These are phyloP conservation scores for Lactifluus pinguis DNA, from an alignment of 768 basidiomycete species.

Conservation along the genomic window DNA sequence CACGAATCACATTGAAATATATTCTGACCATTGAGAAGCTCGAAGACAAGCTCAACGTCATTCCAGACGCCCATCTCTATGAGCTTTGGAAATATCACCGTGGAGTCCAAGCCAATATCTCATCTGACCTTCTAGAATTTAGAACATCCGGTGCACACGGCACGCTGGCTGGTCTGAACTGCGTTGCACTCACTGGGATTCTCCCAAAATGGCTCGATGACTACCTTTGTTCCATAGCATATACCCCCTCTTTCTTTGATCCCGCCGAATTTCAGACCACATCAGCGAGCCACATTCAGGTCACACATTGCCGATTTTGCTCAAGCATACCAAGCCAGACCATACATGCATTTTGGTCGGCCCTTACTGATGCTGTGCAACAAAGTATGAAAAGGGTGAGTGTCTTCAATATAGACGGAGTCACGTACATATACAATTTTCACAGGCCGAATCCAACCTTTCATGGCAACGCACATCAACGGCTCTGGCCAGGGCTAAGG, in stretches of 20 bases:
- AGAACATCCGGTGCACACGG: neutral
- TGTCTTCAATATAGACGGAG: neutral
- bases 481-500: too few relatives aligned
- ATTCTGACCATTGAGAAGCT: neutral
- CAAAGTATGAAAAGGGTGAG: neutral
- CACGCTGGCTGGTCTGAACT: neutral
- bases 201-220: conserved; percentile 1
- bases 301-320: neutral
- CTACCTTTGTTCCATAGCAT: neutral
- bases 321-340: neutral
- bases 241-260: neutral
- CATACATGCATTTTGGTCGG: neutral
- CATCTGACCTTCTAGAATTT: neutral
- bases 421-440: neutral
- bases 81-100: conserved; percentile 4
- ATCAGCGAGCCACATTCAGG: neutral
- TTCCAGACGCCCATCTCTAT: neutral
- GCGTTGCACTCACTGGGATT: neutral
- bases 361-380: neutral
- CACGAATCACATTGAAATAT: neutral
- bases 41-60: neutral
- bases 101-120: neutral
- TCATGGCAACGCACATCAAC: too few relatives aligned
- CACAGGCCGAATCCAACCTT: neutral
- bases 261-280: neutral